Conservation (phyloP, 2,329 filamentous ascomycete species). For the Aspergillus sp. region DNA sequence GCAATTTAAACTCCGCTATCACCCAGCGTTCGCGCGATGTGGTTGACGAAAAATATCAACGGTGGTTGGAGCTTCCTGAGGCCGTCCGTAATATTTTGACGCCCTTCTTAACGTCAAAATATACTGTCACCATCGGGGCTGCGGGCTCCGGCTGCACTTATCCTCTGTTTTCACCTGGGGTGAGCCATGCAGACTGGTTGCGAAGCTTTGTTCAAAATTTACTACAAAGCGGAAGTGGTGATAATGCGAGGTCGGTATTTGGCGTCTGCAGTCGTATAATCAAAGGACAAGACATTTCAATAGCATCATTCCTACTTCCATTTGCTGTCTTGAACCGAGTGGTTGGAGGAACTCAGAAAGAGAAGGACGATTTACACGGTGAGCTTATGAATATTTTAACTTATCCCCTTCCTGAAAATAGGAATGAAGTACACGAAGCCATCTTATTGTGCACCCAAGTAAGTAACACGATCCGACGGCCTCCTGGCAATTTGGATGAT, state of each 20-base stretch:
- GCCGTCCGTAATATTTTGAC: conserved; percentile 76
- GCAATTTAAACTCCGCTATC: conserved; percentile 65
- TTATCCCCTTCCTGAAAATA: conserved; percentile 54
- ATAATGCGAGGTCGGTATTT: conserved; percentile 75
- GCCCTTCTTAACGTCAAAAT: conserved; percentile 83
- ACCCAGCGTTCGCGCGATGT: conserved; percentile 52
- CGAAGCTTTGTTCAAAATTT: conserved; percentile 78
- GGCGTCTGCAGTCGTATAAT: conserved; percentile 79
- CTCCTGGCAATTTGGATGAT: background rate
- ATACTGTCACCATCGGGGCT: conserved; percentile 66
- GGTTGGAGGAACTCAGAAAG: conserved; percentile 65
- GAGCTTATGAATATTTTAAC: conserved; percentile 77
- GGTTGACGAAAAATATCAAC: conserved; percentile 62
- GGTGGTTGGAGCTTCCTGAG: conserved; percentile 78
- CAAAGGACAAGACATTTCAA: conserved; percentile 78
- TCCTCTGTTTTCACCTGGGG: conserved; percentile 71
- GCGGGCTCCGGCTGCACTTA: conserved; percentile 60
- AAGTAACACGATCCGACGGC: conserved; percentile 28
- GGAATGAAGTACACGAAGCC: conserved; percentile 67
- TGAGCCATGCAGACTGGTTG: conserved; percentile 78
- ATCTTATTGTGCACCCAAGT: conserved; percentile 86
- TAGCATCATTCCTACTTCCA: conserved; percentile 84
- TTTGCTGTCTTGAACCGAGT: conserved; percentile 83
- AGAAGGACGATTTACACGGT: conserved; percentile 64
- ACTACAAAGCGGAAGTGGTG: conserved; percentile 71